Evolutionary conservation across 73 alveolate species (phyloP).

Genomic region (Tetrahymena borealis): DNA sequence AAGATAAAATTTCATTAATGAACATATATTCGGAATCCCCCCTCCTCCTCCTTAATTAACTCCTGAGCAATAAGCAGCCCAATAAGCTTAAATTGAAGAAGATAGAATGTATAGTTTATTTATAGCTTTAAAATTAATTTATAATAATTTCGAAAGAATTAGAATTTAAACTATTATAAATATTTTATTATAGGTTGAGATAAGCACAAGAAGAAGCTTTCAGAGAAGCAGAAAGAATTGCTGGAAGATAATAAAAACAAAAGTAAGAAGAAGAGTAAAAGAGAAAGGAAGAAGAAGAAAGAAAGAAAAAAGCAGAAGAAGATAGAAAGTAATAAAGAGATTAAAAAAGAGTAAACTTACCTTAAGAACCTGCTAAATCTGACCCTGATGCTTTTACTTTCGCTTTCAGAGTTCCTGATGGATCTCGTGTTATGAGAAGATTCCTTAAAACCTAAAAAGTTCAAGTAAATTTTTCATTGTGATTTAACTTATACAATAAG

Average conservation of each 20-base stretch:
- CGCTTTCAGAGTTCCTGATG: not conserved
- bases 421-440: not conserved
- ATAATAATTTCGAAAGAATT: not conserved
- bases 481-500: too few species aligned
- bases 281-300: not conserved
- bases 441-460: not conserved
- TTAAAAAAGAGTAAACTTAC: not conserved
- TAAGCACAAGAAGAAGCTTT: not conserved
- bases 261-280: not conserved
- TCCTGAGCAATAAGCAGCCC: not conserved
- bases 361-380: not conserved
- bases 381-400: not conserved
- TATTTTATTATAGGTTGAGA: not conserved
- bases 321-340: not conserved
- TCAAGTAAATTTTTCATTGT: too few species aligned
- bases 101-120: not conserved
- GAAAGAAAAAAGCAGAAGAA: not conserved
- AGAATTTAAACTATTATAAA: not conserved
- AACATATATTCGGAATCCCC: not conserved
- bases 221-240: not conserved
- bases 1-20: not conserved
- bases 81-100: not conserved
- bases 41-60: not conserved
- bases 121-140: not conserved
- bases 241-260: not conserved